Base-by-base conservation (phyloP, 345 rosid genomes). In the Populus simonii region DNA sequence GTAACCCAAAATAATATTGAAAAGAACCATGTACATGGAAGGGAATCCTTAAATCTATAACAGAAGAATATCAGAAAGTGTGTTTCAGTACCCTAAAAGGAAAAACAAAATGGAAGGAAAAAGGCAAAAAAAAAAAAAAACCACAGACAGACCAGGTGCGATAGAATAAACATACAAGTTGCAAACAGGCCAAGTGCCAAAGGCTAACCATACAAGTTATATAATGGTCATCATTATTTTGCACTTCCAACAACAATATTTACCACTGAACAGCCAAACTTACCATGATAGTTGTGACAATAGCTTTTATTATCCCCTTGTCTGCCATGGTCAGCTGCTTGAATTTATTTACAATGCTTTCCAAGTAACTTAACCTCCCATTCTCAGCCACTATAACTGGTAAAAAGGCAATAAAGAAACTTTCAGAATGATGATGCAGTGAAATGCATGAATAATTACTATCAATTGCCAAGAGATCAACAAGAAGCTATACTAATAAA, bases 221-320 rank as follows among this genome's bases (percentile, higher is more conserved):
- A 66, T 27, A 25, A 9, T 66, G 38, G 3, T 7, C n/a, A 17
- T 1, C 8, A 29, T 33, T 66, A 9, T 29, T 72, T 72, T 39
- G 8, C 69, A 39, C 17, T 20, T 38, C 65, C 61, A 68, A 25
- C 13, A 25, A 12, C 17, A 63, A 39, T 11, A 63, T 25, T 63
- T 9, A 25, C 67, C 29, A 29, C 33, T 38, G n/a, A 11, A 36
- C 23, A 8, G 47, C 13, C 65, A 23, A 81, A 85, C 98, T 89
- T 88, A 93, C 99, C 70, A 91, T 86, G 80, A 93, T 93, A 51
- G 91, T 85, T 75, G 97, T 96, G 45, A 93, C 95, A 75, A 87
- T 80, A 41, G 90, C 99, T 79, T 87, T 87, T 75, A 93, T 88
- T 80, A 88, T 92, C 79, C 98, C 98, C 78, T 68, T 96, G 68